phyloP scores from a whole-genome alignment of 2,329 filamentous ascomycete species.

The Colletotrichum endophyticum region DNA sequence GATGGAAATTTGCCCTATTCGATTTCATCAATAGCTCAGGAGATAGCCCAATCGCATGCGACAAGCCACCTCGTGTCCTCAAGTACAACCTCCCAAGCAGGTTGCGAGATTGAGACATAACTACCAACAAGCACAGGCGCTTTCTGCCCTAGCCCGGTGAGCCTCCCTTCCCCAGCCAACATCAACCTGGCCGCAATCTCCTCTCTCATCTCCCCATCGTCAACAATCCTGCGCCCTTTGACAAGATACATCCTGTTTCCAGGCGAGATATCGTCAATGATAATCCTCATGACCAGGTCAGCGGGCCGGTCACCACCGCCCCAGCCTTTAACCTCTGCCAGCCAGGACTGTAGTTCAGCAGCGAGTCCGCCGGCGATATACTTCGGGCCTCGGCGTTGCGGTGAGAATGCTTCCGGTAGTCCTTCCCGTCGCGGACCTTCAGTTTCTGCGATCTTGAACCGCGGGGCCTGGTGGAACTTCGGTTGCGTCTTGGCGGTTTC shows the following conservation, averaged over 20 bases:
- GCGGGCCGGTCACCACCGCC: conserved; percentile 16
- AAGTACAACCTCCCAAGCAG: conserved; percentile 42
- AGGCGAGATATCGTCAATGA: conserved; percentile 32
- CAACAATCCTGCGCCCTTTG: conserved; percentile 21
- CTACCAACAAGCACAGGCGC: conserved; percentile 32
- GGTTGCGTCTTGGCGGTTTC: conserved; percentile 33
- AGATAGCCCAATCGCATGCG: conserved; percentile 39
- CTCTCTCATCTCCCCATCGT: neutral
- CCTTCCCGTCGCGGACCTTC: conserved; percentile 23
- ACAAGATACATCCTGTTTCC: conserved; percentile 41
- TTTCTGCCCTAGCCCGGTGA: conserved; percentile 38
- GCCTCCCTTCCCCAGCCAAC: conserved; percentile 40
- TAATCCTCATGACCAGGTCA: conserved; percentile 26
- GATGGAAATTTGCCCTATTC: no score
- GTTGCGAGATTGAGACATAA: conserved; percentile 36
- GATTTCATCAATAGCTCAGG: no score
- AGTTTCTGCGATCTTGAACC: conserved; percentile 38
- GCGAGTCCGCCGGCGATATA: conserved; percentile 43
- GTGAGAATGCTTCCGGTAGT: conserved; percentile 36
- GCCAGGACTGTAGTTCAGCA: conserved; percentile 43
- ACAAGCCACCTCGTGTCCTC: conserved; percentile 38
- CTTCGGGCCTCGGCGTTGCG: conserved; percentile 35
- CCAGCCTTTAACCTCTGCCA: conserved; percentile 44
- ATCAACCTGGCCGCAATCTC: conserved; percentile 28
- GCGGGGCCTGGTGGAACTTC: conserved; percentile 41